A percentile compares a stretch with the other conserved stretches of the same genome.
Conservation (phyloP, 768 basidiomycete genomes). For the Gloeophyllum trabeum region DNA sequence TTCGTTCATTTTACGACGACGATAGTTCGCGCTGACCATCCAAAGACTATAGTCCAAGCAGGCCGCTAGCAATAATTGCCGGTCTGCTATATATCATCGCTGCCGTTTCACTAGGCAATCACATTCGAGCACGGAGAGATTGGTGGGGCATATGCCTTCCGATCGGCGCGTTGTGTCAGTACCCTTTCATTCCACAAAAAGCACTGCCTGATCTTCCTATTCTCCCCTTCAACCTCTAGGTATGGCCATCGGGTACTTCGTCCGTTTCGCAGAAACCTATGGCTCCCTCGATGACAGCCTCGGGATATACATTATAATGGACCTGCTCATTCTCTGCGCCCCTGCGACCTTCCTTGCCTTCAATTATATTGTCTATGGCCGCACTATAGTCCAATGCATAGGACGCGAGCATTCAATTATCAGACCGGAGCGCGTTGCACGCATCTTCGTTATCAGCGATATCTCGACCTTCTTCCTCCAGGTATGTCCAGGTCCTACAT, state of each 20-base stretch:
- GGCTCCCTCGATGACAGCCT: slow-evolving; percentile 11
- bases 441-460: slow-evolving; percentile 18
- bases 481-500: slow-evolving; percentile 5
- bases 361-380: slow-evolving; percentile 21
- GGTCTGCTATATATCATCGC: too few relatives aligned
- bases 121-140: too few relatives aligned
- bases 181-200: background rate
- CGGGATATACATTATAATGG: slow-evolving; percentile 8
- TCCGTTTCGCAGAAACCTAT: slow-evolving; percentile 10
- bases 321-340: slow-evolving; percentile 14
- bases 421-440: slow-evolving; percentile 13
- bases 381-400: slow-evolving; percentile 11
- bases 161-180: slow-evolving; percentile 15
- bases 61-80: too few relatives aligned
- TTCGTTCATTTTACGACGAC: too few relatives aligned
- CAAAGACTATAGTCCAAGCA: too few relatives aligned
- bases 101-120: too few relatives aligned
- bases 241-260: slow-evolving; percentile 8
- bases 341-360: slow-evolving; percentile 21
- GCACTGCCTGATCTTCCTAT: background rate
- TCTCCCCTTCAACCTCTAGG: slow-evolving; percentile 9
- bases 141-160: slow-evolving; percentile 24
- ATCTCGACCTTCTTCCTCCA: slow-evolving; percentile 16
- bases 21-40: too few relatives aligned
- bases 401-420: slow-evolving; percentile 13